Conservation (phyloP, 805 yeast species). For the Cyberlindnera americana region DNA sequence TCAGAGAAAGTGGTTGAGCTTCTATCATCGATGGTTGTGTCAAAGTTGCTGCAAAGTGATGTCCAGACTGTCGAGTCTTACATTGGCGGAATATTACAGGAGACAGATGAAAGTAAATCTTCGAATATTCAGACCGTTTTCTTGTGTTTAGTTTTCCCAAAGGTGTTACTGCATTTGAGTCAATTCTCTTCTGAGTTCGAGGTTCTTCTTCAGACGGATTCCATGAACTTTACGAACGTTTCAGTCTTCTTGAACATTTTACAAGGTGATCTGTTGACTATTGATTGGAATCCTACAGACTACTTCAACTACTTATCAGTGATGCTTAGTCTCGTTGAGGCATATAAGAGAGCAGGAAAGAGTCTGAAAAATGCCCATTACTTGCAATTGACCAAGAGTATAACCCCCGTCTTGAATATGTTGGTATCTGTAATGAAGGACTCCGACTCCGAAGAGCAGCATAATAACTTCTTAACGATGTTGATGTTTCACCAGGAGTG, state of each 20-base stretch:
- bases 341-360: conserved; percentile 19
- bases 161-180: conserved; percentile 28
- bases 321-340: conserved; percentile 21
- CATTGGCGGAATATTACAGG: conserved; percentile 13
- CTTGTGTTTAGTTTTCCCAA: conserved; percentile 28
- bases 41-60: conserved; percentile 27
- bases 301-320: conserved; percentile 27
- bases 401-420: conserved; percentile 17
- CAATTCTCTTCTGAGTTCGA: conserved; percentile 28
- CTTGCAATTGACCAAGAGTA: conserved; percentile 16
- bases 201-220: conserved; percentile 16
- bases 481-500: conserved; percentile 31
- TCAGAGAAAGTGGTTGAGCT: conserved; percentile 32
- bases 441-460: conserved; percentile 22
- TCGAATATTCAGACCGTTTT: conserved; percentile 19
- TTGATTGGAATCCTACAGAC: conserved; percentile 27
- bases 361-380: conserved; percentile 16
- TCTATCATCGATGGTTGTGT: conserved; percentile 36
- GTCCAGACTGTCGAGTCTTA: conserved; percentile 22
- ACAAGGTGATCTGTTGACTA: conserved; percentile 20
- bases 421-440: conserved; percentile 20
- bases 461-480: conserved; percentile 28
- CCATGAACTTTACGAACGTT: conserved; percentile 21
- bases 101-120: conserved; percentile 13
- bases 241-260: conserved; percentile 20